Base-by-base conservation (phyloP, 164 flowering plant species). In the Vitis rupestris region DNA sequence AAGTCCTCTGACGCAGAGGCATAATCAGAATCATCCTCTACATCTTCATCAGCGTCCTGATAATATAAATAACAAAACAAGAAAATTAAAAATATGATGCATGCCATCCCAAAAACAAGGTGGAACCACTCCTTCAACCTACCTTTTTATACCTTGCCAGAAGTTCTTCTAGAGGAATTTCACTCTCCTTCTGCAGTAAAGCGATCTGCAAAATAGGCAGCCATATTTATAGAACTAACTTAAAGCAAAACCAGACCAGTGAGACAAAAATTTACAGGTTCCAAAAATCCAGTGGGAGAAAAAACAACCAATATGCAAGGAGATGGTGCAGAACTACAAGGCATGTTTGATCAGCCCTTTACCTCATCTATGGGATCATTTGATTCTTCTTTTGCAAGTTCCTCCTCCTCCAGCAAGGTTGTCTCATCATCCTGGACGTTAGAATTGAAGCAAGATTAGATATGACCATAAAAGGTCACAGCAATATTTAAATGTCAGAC, bases 401-500 rank as follows among this genome's bases (percentile, higher is more conserved):
- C 87, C 78, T 96, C 99, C 85, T 96, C 99, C 79, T 93, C 99
- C 12, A 76, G 79, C 74, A 96, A 79, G 49, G 99, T 93, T 60
- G 95, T 76, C 77, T 96, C 99, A 74, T 96, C 99, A 87, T 96
- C 99, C 99, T 96, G 75, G 37, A 71, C 53, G 78, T 57, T 47
- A 16, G 62, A 61, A 53, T 68, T 16, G 65, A 30, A 51, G 11
- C 16, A 14, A 16, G 11, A 51, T 19, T 3, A 63, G 49, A 54
- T 15, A 14, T 10, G 6, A 30, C 23, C 56, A 53, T 11, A n/a
- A 19, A 15, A 37, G 2, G 62, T 37, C 31, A 23, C 8, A 7
- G 23, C 14, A 31, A 51, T 47, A n/a, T 49, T 49, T 13, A 44
- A 8, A 62, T 62, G 50, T 47, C 31, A 23, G 30, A 50, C 31